phyloP scores from a whole-genome alignment of 345 rosid genomes.

The Raphanus raphanistrum region DNA sequence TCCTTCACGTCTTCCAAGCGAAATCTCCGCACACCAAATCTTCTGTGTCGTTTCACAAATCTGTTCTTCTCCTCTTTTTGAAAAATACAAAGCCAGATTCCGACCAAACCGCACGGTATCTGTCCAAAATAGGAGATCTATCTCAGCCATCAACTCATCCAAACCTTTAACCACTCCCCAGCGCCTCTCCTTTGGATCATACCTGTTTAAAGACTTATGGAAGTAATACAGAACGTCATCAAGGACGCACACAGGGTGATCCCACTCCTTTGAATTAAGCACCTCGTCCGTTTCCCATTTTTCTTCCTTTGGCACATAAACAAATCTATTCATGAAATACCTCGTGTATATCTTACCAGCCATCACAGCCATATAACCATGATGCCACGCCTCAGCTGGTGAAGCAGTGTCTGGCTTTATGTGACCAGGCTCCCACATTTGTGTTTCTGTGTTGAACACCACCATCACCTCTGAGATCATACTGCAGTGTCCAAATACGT shows the following conservation, averaged over 20 bases:
- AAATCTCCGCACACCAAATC: background rate
- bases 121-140: background rate
- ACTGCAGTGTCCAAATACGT: background rate
- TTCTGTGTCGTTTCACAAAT: background rate
- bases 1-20: background rate
- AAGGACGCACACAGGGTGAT: background rate
- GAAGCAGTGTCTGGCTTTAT: background rate
- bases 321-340: background rate
- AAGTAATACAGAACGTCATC: background rate
- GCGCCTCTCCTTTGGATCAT: background rate
- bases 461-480: background rate
- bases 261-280: background rate
- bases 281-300: background rate
- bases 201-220: background rate
- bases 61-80: background rate
- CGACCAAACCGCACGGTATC: background rate
- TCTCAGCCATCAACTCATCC: background rate
- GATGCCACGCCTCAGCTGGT: no score
- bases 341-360: background rate
- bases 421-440: background rate
- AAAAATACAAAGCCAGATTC: background rate
- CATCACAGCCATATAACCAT: background rate
- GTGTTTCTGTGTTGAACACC: constrained; percentile 8
- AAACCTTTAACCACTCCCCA: constrained; percentile 14
- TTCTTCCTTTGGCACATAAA: background rate